phyloP scores from a whole-genome alignment of 2,329 filamentous ascomycete genomes.

The Colletotrichum sp. region DNA sequence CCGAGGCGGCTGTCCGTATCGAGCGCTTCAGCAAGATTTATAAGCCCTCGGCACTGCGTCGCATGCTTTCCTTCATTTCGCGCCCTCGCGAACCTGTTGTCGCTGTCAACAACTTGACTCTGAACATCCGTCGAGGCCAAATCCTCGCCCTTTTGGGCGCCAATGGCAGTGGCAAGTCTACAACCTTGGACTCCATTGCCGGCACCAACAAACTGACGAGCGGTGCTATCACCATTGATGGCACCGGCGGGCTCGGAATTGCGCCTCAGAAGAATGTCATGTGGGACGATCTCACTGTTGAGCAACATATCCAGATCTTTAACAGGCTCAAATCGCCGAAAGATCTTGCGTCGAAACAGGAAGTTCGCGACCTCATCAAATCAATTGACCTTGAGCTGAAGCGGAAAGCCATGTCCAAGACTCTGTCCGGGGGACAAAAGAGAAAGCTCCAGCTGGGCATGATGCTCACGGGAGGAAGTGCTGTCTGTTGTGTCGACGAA shows the following conservation, averaged over 20 bases:
- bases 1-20: slow-evolving; percentile 69
- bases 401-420: slow-evolving; percentile 72
- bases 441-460: slow-evolving; percentile 90
- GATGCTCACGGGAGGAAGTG: slow-evolving; percentile 92
- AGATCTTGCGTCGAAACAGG: slow-evolving; percentile 58
- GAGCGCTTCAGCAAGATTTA: slow-evolving; percentile 81
- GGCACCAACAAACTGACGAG: slow-evolving; percentile 79
- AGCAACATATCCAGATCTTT: slow-evolving; percentile 85
- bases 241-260: slow-evolving; percentile 80
- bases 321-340: slow-evolving; percentile 77
- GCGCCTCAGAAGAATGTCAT: slow-evolving; percentile 94
- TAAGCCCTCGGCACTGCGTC: slow-evolving; percentile 65
- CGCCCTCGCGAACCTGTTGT: slow-evolving; percentile 69
- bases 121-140: slow-evolving; percentile 77
- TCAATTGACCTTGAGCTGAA: slow-evolving; percentile 81
- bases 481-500: slow-evolving; percentile 90
- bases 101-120: slow-evolving; percentile 77
- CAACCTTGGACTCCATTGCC: slow-evolving; percentile 86
- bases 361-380: slow-evolving; percentile 68
- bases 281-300: slow-evolving; percentile 87
- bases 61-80: slow-evolving; percentile 51
- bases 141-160: slow-evolving; percentile 88
- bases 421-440: slow-evolving; percentile 90
- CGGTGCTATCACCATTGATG: slow-evolving; percentile 79
- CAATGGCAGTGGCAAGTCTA: slow-evolving; percentile 91